Evolutionary conservation across 2,329 filamentous ascomycete species (phyloP), one percentile per base, ranked within the genome.

Genomic region (Fusarium fracticaudum): DNA sequence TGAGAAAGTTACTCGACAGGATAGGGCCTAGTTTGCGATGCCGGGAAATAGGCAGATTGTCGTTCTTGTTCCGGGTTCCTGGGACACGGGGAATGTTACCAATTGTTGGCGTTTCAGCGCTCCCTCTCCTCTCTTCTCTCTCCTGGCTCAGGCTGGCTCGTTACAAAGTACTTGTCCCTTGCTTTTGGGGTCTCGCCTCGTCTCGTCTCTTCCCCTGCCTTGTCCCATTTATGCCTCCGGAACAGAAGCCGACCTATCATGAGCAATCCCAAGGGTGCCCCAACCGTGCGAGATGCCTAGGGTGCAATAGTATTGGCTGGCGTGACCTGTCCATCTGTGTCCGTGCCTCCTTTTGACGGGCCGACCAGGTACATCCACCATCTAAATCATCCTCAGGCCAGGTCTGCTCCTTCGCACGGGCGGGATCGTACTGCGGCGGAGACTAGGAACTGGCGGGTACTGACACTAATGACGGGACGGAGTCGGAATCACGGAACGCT

Each of bases 261-360:
- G 33, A 29, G 40, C 31, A 37, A 38, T 57, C 37, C 18, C 53
- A 43, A 70, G 53, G 53, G 63, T 45, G 65, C 71, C 72, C 72
- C 72, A 74, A 74, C 72, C 72, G 72, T 74, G 72, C 72, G 72
- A 71, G 58, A 51, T 67, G 31, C 37, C 47, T 72, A 65, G 61
- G 40, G 64, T 44, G 37, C 57, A 37, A 57, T 61, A 69, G 43
- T 47, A 69, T 67, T 43, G 57, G 64, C 64, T 69, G 66, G 48
- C 58, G 64, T 69, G 64, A 61, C 50, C 45, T 51, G 38, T 62
- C 50, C 26, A 31, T 57, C 17, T 44, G 31, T 59, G 66, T 57
- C 71, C 63, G 71, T 74, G 71, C 60, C 58, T 57, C 67, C 44
- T 55, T 54, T 62, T 58, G 64, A 58, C 67, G 54, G 64, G 43